Evolutionary conservation across 2,329 filamentous ascomycete species (phyloP).

Genomic region (Pseudogymnoascus sp.): DNA sequence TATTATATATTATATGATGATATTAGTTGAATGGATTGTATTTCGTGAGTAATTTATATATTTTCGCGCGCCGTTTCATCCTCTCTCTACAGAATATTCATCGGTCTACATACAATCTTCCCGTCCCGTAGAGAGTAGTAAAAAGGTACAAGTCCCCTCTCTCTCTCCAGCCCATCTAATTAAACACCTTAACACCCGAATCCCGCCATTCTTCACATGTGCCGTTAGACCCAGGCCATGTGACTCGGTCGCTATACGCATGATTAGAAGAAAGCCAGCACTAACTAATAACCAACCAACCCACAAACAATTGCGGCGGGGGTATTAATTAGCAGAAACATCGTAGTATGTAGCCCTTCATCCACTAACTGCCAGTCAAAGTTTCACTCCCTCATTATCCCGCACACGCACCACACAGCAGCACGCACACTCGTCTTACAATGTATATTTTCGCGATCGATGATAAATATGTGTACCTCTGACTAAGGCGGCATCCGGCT

Average conservation of each 20-base stretch:
- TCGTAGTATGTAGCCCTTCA: background rate
- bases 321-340: background rate
- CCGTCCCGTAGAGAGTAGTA: too few relatives aligned
- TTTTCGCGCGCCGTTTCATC: background rate
- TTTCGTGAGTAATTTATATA: background rate
- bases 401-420: background rate
- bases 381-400: background rate
- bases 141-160: too few relatives aligned
- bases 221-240: background rate
- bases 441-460: too few relatives aligned
- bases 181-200: too few relatives aligned
- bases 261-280: background rate
- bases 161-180: too few relatives aligned
- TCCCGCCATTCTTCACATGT: background rate
- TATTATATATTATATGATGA: background rate
- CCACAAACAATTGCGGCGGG: background rate
- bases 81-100: background rate
- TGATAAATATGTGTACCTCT: background rate
- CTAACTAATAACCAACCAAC: background rate
- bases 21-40: background rate
- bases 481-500: background rate
- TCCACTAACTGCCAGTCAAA: too few relatives aligned
- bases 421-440: too few relatives aligned
- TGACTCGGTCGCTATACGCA: background rate
- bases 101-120: too few relatives aligned